phyloP scores from a whole-genome alignment of 805 yeast species.

The Teunomyces funiuensis region DNA sequence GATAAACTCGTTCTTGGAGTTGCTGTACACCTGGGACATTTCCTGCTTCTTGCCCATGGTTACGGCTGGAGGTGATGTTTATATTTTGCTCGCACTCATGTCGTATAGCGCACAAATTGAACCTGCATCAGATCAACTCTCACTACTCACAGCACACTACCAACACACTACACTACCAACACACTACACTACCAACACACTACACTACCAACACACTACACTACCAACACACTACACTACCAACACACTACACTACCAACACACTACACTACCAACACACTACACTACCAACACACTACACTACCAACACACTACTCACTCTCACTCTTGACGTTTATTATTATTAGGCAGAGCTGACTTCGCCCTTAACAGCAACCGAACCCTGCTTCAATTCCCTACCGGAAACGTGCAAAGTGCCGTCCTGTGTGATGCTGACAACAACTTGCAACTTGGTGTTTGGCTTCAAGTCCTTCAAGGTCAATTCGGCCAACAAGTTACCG shows the following conservation, averaged over 20 bases:
- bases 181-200: no score
- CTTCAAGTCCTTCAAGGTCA: slow-evolving; percentile 69
- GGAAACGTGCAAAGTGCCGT: slow-evolving; percentile 62
- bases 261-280: no score
- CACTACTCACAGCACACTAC: no score
- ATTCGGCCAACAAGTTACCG: slow-evolving; percentile 73
- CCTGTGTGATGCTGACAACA: slow-evolving; percentile 61
- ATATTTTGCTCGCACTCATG: not conserved
- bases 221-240: no score
- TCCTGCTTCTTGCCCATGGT: slow-evolving; percentile 44
- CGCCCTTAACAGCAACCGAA: slow-evolving; percentile 55
- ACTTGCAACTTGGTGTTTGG: slow-evolving; percentile 68
- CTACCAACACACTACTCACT: no score
- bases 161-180: no score
- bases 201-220: no score
- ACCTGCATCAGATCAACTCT: no score
- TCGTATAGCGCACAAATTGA: no score
- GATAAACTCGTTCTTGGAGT: slow-evolving; percentile 53
- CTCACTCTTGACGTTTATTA: not conserved
- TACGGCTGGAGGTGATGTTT: not conserved
- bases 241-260: no score
- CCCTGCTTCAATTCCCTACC: slow-evolving; percentile 68
- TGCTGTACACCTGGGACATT: slow-evolving; percentile 43
- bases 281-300: no score
- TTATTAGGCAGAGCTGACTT: slow-evolving; percentile 31